Conservation (phyloP, 495 filamentous ascomycete genomes). For the Aspergillus heteromorphus region DNA sequence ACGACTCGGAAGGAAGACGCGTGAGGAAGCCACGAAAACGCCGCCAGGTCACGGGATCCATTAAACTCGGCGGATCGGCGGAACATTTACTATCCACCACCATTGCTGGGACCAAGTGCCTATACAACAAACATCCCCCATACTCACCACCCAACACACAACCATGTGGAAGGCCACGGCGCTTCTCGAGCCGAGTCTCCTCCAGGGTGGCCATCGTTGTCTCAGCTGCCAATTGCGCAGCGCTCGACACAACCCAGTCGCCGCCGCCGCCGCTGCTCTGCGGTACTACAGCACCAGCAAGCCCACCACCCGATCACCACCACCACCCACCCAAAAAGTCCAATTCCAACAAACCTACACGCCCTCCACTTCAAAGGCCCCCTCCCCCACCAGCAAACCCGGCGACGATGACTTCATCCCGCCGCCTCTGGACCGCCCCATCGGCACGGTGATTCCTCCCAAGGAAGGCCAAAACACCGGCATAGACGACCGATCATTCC, state of each 20-base stretch:
- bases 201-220: slow-evolving; percentile 27
- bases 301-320: slow-evolving; percentile 5
- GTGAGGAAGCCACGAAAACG: slow-evolving; percentile 26
- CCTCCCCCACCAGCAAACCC: slow-evolving; percentile 16
- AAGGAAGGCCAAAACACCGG: slow-evolving; percentile 73
- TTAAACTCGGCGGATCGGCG: slow-evolving; percentile 9
- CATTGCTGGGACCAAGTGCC: no score
- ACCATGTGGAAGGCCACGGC: slow-evolving; percentile 32
- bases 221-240: slow-evolving; percentile 38
- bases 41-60: slow-evolving; percentile 35
- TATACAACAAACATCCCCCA: background rate
- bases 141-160: background rate
- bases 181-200: slow-evolving; percentile 22
- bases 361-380: slow-evolving; percentile 9
- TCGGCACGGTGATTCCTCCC: slow-evolving; percentile 73
- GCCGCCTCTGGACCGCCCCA: slow-evolving; percentile 67
- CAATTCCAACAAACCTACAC: slow-evolving; percentile 34
- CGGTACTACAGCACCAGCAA: slow-evolving; percentile 30
- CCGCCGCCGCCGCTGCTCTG: slow-evolving; percentile 10
- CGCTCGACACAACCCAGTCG: slow-evolving; percentile 12
- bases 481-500: slow-evolving; percentile 58
- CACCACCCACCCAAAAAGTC: slow-evolving; percentile 6
- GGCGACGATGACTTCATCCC: slow-evolving; percentile 61
- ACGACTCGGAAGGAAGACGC: slow-evolving; percentile 20
- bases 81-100: background rate